Conservation (phyloP, 139 green algal species). For the Tetradesmus lagerheimii region DNA sequence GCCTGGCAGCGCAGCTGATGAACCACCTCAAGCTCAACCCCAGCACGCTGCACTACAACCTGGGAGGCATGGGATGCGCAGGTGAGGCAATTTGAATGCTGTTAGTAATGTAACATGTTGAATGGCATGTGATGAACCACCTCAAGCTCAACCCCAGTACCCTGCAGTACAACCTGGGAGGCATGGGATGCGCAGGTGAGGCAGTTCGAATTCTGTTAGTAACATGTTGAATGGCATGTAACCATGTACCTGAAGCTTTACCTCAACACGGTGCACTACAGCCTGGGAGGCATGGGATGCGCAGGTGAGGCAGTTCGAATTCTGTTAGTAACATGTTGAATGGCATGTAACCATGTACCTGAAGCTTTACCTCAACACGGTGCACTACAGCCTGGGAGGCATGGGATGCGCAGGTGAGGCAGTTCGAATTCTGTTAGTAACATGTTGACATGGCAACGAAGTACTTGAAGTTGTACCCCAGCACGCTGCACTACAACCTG, state of each 20-base stretch:
- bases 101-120: neutral
- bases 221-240: too few species aligned
- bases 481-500: too few species aligned
- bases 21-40: conserved; percentile 78
- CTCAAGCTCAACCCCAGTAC: conserved; percentile 82
- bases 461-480: too few species aligned
- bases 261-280: conserved; percentile 87
- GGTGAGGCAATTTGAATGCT: neutral
- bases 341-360: too few species aligned
- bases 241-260: too few species aligned
- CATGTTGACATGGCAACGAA: too few species aligned
- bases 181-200: conserved; percentile 85
- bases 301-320: conserved; percentile 5
- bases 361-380: conserved; percentile 64
- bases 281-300: conserved; percentile 94
- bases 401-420: conserved; percentile 81
- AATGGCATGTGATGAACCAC: conserved; percentile 89
- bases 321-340: too few species aligned
- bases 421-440: too few species aligned
- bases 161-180: conserved; percentile 92
- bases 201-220: too few species aligned
- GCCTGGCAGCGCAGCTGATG: conserved; percentile 94
- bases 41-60: conserved; percentile 94
- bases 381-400: conserved; percentile 94
- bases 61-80: conserved; percentile 91